Conservation (phyloP, 495 filamentous ascomycete species). For the Penicillium ochrochloron region DNA sequence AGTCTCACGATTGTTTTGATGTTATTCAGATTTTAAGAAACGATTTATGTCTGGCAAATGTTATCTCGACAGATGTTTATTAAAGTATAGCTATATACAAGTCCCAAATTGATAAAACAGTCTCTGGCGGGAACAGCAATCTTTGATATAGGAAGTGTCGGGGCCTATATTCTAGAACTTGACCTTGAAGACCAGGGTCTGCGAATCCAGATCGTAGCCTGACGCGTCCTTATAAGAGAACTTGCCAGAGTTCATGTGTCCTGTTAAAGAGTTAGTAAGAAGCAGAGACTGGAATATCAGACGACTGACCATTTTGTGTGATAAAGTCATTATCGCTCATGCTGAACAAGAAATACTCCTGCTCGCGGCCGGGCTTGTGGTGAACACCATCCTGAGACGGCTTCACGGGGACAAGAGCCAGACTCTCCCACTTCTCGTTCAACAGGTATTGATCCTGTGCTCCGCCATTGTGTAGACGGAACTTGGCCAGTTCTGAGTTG, state of each 20-base stretch:
- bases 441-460: conserved; percentile 57
- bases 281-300: neutral
- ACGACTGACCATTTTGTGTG: conserved; percentile 67
- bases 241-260: conserved; percentile 65
- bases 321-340: conserved; percentile 82
- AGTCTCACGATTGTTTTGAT: neutral
- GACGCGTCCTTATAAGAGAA: conserved; percentile 64
- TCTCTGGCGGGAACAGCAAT: neutral
- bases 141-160: neutral
- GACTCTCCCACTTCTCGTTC: conserved; percentile 85
- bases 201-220: conserved; percentile 68
- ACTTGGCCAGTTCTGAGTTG: conserved; percentile 67
- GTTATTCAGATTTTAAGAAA: neutral
- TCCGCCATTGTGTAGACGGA: conserved; percentile 72
- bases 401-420: conserved; percentile 68
- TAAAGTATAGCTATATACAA: neutral
- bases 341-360: conserved; percentile 72
- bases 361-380: conserved; percentile 31
- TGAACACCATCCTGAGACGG: conserved; percentile 28
- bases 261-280: conserved; percentile 33
- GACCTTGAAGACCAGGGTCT: conserved; percentile 75
- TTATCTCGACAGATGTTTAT: neutral
- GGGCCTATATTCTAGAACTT: conserved; percentile 42
- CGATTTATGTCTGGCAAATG: neutral
- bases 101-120: neutral